Evolutionary conservation across 2,329 filamentous ascomycete species (phyloP).

Genomic region (Penicillium sp.): DNA sequence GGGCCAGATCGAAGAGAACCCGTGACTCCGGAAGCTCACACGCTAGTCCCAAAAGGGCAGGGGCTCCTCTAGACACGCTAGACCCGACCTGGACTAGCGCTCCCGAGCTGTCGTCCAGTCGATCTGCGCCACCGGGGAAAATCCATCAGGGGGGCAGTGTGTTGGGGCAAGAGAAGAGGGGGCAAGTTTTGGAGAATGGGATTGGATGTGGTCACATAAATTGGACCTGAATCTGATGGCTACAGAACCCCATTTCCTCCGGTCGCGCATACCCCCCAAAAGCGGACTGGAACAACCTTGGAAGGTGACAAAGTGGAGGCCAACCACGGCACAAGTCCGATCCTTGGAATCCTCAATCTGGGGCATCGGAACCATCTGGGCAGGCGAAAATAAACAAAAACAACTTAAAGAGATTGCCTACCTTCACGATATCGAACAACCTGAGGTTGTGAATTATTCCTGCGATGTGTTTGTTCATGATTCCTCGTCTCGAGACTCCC

Average conservation of each 20-base stretch:
- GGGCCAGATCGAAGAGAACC: constrained; percentile 27
- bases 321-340: constrained; percentile 27
- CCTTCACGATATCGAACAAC: constrained; percentile 16
- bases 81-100: constrained; percentile 33
- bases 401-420: constrained; percentile 8
- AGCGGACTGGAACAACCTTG: not conserved
- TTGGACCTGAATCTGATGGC: not conserved
- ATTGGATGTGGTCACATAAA: not conserved
- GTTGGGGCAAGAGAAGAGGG: constrained; percentile 3
- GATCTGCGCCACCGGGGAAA: constrained; percentile 31
- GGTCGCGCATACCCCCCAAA: not conserved
- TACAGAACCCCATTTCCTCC: not conserved
- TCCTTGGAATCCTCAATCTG: constrained; percentile 22
- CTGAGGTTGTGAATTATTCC: constrained; percentile 26
- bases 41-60: constrained; percentile 33
- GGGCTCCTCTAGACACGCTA: constrained; percentile 21
- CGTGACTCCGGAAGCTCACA: constrained; percentile 37
- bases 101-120: constrained; percentile 34
- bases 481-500: constrained; percentile 19
- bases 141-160: constrained; percentile 15
- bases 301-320: constrained; percentile 12
- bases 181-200: not conserved
- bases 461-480: constrained; percentile 20
- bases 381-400: constrained; percentile 9
- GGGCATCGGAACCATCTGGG: constrained; percentile 16